Evolutionary conservation across 192 early-diverging fungal genomes (phyloP).

Genomic region (Phlyctochytrium bullatum): DNA sequence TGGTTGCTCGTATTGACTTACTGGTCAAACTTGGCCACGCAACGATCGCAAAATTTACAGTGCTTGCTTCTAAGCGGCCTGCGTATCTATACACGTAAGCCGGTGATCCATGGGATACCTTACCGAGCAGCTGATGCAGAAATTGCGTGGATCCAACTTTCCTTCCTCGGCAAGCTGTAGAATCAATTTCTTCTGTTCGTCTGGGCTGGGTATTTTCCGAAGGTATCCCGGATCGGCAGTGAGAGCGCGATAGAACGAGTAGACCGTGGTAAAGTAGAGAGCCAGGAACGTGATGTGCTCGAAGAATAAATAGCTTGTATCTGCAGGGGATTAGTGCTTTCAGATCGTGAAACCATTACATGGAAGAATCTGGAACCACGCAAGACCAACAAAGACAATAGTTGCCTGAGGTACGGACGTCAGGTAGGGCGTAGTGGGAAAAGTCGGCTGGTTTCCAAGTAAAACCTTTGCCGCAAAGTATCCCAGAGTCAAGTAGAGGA

Average conservation of each 20-base stretch:
- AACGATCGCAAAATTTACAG: constrained; percentile 88
- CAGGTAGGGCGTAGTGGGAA: constrained; percentile 78
- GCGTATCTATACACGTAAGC: constrained; percentile 45
- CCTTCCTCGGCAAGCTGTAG: constrained; percentile 66
- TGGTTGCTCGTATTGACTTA: constrained; percentile 23
- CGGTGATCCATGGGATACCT: constrained; percentile 6
- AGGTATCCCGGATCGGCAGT: constrained; percentile 79
- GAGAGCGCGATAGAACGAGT: constrained; percentile 74
- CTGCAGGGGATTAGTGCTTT: constrained; percentile 31
- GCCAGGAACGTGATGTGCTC: constrained; percentile 67
- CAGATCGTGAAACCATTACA: constrained; percentile 41
- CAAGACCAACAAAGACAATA: constrained; percentile 64
- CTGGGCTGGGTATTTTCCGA: constrained; percentile 34
- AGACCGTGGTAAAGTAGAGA: constrained; percentile 59
- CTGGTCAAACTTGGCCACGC: constrained; percentile 93
- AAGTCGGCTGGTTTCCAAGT: constrained; percentile 31
- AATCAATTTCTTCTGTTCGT: constrained; percentile 47
- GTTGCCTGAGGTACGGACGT: constrained; percentile 86
- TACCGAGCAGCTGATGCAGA: constrained; percentile 83
- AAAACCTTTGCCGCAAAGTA: constrained; percentile 60
- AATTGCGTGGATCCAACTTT: constrained; percentile 71
- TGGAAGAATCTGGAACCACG: constrained; percentile 70
- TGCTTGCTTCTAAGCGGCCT: constrained; percentile 93
- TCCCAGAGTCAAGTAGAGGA: constrained; percentile 54
- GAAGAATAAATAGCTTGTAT: constrained; percentile 57